Percentiles rank a stretch among this genome's conserved stretches.
These are phyloP conservation scores for Barnettozyma hawaiiensis DNA, from an alignment of 1,139 yeast genomes.

Conservation along the genomic window DNA sequence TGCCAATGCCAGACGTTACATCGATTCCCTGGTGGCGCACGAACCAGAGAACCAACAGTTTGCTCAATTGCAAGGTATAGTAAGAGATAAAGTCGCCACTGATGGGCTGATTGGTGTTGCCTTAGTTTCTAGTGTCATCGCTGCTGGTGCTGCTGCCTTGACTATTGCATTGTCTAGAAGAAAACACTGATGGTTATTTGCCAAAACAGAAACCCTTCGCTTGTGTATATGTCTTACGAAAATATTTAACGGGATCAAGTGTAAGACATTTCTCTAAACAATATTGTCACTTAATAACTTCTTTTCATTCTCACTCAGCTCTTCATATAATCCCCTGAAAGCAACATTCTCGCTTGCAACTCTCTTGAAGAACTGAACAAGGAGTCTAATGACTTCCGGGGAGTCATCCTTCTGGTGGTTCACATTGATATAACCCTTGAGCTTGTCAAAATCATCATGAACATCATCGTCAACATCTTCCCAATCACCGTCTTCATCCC, in stretches of 20 bases:
- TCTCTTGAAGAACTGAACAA: slow-evolving; percentile 59
- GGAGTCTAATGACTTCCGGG: slow-evolving; percentile 35
- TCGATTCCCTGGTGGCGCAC: slow-evolving; percentile 65
- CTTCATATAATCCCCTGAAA: slow-evolving; percentile 49
- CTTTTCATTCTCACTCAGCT: slow-evolving; percentile 52
- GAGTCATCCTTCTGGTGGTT: slow-evolving; percentile 26
- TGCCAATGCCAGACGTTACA: slow-evolving; percentile 77
- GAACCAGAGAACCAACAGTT: slow-evolving; percentile 89
- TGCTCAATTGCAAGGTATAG: slow-evolving; percentile 58
- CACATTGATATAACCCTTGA: slow-evolving; percentile 18
- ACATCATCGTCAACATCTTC: slow-evolving; percentile 64
- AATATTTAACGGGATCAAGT: neutral
- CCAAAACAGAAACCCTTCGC: neutral
- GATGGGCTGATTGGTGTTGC: slow-evolving; percentile 90
- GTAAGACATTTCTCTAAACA: slow-evolving; percentile 16
- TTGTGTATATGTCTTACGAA: neutral
- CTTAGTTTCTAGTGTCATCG: slow-evolving; percentile 76
- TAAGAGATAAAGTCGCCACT: slow-evolving; percentile 78
- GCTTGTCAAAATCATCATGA: slow-evolving; percentile 24
- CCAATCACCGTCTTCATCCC: slow-evolving; percentile 60
- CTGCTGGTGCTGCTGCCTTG: slow-evolving; percentile 69
- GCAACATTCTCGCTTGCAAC: slow-evolving; percentile 51
- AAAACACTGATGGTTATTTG: slow-evolving; percentile 4
- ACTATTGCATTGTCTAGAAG: slow-evolving; percentile 44
- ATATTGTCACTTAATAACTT: slow-evolving; percentile 44